Percentiles rank a stretch among this genome's conserved stretches.
phyloP scores from a whole-genome alignment of 1,284 basidiomycete species.

The Calocybe gambosa region DNA sequence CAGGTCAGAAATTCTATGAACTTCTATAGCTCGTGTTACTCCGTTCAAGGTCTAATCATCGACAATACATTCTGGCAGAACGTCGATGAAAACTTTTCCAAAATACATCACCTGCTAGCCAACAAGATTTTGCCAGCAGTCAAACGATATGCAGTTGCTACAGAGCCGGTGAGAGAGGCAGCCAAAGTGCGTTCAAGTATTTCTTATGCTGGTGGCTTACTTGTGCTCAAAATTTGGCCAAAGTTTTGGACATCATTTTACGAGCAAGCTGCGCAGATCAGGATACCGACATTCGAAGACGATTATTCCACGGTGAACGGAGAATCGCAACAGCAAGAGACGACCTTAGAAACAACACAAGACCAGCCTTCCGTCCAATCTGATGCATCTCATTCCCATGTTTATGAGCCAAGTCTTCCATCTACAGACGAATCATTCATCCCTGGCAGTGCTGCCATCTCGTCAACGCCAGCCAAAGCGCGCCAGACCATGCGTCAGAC shows the following conservation, averaged over 20 bases:
- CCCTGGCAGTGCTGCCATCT: constrained; percentile 59
- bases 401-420: constrained; percentile 37
- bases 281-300: constrained; percentile 60
- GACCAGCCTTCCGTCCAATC: constrained; percentile 6
- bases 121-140: constrained; percentile 80
- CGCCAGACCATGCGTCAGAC: constrained; percentile 34
- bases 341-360: constrained; percentile 19
- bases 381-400: constrained; percentile 15
- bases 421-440: constrained; percentile 64
- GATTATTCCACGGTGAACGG: constrained; percentile 55
- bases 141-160: constrained; percentile 81
- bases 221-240: constrained; percentile 41
- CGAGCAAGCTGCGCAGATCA: constrained; percentile 83
- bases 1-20: constrained; percentile 43
- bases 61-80: constrained; percentile 69
- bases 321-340: constrained; percentile 32
- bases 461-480: constrained; percentile 66
- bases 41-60: constrained; percentile 4
- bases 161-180: constrained; percentile 82
- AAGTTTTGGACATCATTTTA: constrained; percentile 98
- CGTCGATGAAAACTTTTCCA: constrained; percentile 91
- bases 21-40: neutral
- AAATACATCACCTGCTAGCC: constrained; percentile 83
- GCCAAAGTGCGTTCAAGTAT: constrained; percentile 55
- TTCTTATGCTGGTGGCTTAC: neutral